Conservation (phyloP, 2,329 filamentous ascomycete species). For the Moelleriella libera region DNA sequence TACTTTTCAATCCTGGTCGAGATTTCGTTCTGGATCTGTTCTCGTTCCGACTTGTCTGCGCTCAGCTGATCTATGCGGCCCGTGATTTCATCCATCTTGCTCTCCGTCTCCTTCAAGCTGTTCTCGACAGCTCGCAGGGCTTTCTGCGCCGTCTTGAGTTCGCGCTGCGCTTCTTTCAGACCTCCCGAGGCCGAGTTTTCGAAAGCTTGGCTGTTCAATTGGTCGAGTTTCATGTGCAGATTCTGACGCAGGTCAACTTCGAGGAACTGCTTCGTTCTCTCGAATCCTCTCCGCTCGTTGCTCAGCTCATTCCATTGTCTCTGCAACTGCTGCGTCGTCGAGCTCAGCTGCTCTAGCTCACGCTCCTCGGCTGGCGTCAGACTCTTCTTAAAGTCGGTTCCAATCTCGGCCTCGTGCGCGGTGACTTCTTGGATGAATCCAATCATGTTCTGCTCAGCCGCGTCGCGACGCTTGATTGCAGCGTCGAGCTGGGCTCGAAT, state of each 20-base stretch:
- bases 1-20: constrained; percentile 68
- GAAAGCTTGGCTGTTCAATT: constrained; percentile 63
- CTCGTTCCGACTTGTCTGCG: constrained; percentile 42
- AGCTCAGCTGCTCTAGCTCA: constrained; percentile 58
- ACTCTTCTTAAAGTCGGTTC: constrained; percentile 83
- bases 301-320: constrained; percentile 66
- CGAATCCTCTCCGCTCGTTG: constrained; percentile 59
- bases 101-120: constrained; percentile 62
- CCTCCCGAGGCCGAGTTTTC: constrained; percentile 49
- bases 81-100: constrained; percentile 43
- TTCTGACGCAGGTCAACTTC: constrained; percentile 86
- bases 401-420: constrained; percentile 67
- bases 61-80: constrained; percentile 42
- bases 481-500: constrained; percentile 60
- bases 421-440: constrained; percentile 61
- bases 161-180: constrained; percentile 64
- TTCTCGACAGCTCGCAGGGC: constrained; percentile 50
- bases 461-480: constrained; percentile 48
- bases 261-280: constrained; percentile 66
- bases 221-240: constrained; percentile 72
- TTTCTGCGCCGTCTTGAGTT: constrained; percentile 65
- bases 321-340: constrained; percentile 57
- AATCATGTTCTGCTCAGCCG: constrained; percentile 61
- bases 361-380: constrained; percentile 71
- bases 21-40: constrained; percentile 62